Conservation (phyloP, 2,329 filamentous ascomycete genomes). For the Cryoendolithus antarcticus region DNA sequence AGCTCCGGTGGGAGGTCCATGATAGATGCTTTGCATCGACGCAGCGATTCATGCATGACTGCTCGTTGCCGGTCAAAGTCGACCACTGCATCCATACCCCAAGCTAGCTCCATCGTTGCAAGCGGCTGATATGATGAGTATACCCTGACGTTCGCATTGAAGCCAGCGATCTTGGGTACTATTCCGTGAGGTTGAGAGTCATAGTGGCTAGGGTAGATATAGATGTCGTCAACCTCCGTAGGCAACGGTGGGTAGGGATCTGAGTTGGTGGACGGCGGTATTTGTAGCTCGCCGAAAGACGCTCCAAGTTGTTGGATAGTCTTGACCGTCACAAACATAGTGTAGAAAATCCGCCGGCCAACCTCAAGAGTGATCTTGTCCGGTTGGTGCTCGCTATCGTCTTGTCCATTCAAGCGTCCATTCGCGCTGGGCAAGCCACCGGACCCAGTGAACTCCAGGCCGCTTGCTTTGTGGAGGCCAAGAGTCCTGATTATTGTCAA, state of each 20-base stretch:
- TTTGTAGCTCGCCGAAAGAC: conserved; percentile 57
- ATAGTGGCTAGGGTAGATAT: conserved; percentile 59
- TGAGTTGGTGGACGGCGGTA: conserved; percentile 62
- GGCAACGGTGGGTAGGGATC: conserved; percentile 71
- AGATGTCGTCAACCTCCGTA: conserved; percentile 72
- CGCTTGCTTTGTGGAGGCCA: conserved; percentile 48
- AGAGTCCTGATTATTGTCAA: conserved; percentile 57
- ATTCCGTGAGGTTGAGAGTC: conserved; percentile 55
- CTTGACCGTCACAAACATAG: conserved; percentile 59
- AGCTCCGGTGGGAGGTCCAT: conserved; percentile 58
- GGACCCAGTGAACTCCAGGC: conserved; percentile 19
- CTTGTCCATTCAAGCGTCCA: conserved; percentile 24
- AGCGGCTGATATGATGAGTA: conserved; percentile 71
- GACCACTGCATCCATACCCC: conserved; percentile 64
- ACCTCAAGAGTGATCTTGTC: conserved; percentile 41
- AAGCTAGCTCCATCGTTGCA: conserved; percentile 68
- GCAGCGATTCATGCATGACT: conserved; percentile 58
- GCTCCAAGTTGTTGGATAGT: conserved; percentile 65
- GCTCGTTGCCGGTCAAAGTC: conserved; percentile 69
- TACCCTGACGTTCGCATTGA: conserved; percentile 66
- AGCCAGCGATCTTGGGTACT: conserved; percentile 62
- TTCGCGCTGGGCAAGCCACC: conserved; percentile 25
- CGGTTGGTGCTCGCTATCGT: conserved; percentile 23
- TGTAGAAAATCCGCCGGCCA: conserved; percentile 62
- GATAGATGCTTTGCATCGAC: conserved; percentile 56